These are phyloP conservation scores for Verruconis gallopava DNA, from an alignment of 2,329 filamentous ascomycete genomes.

Conservation along the genomic window DNA sequence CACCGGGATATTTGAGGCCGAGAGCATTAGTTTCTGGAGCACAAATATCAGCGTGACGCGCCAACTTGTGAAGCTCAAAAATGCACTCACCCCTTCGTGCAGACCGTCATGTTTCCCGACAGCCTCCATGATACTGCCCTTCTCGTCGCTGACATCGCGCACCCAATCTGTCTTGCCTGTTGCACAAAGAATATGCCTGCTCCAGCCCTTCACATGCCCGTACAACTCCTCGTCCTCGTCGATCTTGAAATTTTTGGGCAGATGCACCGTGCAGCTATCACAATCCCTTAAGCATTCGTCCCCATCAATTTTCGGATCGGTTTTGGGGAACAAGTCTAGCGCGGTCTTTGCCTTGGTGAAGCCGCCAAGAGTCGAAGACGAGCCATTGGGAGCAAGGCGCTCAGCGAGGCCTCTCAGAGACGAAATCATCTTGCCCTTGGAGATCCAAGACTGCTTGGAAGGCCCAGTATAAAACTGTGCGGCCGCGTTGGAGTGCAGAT, in stretches of 20 bases:
- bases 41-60: neutral
- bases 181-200: conserved; percentile 78
- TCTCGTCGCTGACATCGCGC: conserved; percentile 52
- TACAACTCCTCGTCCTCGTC: conserved; percentile 71
- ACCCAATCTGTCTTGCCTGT: conserved; percentile 97
- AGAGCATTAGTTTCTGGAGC: conserved; percentile 70
- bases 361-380: conserved; percentile 12
- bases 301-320: conserved; percentile 65
- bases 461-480: neutral
- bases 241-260: conserved; percentile 60
- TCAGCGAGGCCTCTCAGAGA: conserved; percentile 15
- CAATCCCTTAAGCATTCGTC: conserved; percentile 86
- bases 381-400: conserved; percentile 16
- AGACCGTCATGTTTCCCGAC: conserved; percentile 38
- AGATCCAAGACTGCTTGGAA: neutral
- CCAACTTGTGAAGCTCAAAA: neutral
- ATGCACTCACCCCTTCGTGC: conserved; percentile 49
- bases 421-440: conserved; percentile 15
- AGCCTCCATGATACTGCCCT: conserved; percentile 45
- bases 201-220: conserved; percentile 75
- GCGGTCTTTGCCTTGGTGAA: conserved; percentile 3
- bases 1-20: conserved; percentile 79
- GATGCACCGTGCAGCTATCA: conserved; percentile 62
- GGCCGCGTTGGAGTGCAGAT: no score
- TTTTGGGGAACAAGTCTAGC: conserved; percentile 52